Evolutionary conservation across 129 eudicot species (phyloP), one percentile per base, ranked within the genome.

Genomic region (Scalesia atractyloides): DNA sequence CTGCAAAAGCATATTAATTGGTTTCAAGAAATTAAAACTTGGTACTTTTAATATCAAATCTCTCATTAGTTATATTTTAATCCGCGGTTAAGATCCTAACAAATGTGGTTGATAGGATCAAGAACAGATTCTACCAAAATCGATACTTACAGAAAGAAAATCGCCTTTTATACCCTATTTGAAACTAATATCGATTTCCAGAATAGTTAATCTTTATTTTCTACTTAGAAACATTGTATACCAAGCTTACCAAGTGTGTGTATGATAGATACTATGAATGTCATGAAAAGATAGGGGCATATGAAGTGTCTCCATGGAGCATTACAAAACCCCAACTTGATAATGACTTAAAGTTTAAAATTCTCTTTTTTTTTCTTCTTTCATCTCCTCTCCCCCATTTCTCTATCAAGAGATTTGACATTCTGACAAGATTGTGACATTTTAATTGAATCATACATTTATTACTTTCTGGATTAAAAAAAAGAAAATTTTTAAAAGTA

Each of bases 341-440:
- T 39, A 41, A 51, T 74, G 72, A 66, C 66, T 52, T 53, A 1
- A 65, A 52, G 64, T 64, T 74, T 39, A 74, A 19, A 71, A 7
- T 17, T 52, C 9, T 7, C 12, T 7, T 20, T 41, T 7, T 20
- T 41, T 26, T n/a, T 54, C 17, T 17, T 36, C 22, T 57, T 41
- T 53, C 54, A 41, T 54, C 33, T 66, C 41, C 24, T 16, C 50
- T 66, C 73, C 73, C 67, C 47, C 49, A 52, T 75, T 66, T 16
- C 34, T 41, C 5, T 39, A 26, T 64, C 73, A 53, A 65, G 57
- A 51, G 53, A 64, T 64, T 41, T 66, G 73, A 66, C 80, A 54
- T 39, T 46, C 26, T 41, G 58, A 75, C 59, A 75, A 66, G 58
- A 53, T 66, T 34, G 52, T 44, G 22, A 66, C 59, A 7, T 2